Evolutionary conservation across 2,329 filamentous ascomycete species (phyloP).

Genomic region (Ascochyta lentis): DNA sequence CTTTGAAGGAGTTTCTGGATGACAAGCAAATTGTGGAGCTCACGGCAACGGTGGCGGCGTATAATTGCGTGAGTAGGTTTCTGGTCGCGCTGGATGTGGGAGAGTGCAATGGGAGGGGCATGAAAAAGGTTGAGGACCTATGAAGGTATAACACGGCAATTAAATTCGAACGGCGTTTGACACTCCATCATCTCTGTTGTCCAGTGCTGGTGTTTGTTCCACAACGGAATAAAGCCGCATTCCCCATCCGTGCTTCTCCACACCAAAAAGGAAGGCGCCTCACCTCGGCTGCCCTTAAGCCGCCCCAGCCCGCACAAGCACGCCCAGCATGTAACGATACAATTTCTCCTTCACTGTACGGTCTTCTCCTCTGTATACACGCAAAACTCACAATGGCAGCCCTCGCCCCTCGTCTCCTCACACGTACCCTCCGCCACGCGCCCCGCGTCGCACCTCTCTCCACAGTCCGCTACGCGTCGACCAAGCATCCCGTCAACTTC

Average conservation of each 20-base stretch:
- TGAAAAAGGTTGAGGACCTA: conserved; percentile 43
- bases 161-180: neutral
- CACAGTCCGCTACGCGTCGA: conserved; percentile 61
- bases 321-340: conserved; percentile 12
- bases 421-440: conserved; percentile 49
- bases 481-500: conserved; percentile 73
- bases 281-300: conserved; percentile 33
- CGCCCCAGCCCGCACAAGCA: conserved; percentile 29
- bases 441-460: conserved; percentile 24
- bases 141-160: conserved; percentile 2
- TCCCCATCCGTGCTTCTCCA: conserved; percentile 29
- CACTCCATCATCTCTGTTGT: neutral
- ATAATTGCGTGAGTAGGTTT: conserved; percentile 86
- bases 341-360: conserved; percentile 2
- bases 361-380: neutral
- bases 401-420: conserved; percentile 43
- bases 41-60: conserved; percentile 77
- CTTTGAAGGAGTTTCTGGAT: conserved; percentile 65
- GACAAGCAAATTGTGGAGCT: conserved; percentile 81
- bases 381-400: conserved; percentile 41
- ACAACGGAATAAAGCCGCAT: conserved; percentile 24
- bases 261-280: conserved; percentile 18
- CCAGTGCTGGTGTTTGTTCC: neutral
- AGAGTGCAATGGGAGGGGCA: conserved; percentile 48
- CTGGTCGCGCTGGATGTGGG: conserved; percentile 77